These are phyloP conservation scores for Haplosporangium sp. DNA, from an alignment of 371 early-diverging fungal species.

Conservation along the genomic window DNA sequence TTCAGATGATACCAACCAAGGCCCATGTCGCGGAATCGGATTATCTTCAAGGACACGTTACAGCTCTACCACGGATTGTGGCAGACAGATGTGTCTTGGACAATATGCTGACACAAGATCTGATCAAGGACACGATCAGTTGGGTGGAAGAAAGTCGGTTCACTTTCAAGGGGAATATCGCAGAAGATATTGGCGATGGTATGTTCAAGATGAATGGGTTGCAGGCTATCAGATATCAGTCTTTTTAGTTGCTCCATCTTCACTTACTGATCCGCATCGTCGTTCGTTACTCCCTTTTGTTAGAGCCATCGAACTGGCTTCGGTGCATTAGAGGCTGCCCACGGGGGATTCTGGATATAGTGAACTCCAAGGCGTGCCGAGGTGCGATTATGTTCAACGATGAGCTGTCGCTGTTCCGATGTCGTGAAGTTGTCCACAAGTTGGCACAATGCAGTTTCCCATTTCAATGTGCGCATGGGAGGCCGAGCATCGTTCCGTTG, in stretches of 20 bases:
- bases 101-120: conserved; percentile 58
- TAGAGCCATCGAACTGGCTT: conserved; percentile 35
- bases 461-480: conserved; percentile 78
- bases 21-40: conserved; percentile 11
- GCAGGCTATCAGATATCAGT: neutral
- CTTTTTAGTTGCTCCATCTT: neutral
- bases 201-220: neutral
- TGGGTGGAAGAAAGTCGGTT: conserved; percentile 26
- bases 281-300: too few species aligned
- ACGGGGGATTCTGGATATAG: conserved; percentile 69
- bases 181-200: neutral
- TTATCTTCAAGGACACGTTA: conserved; percentile 47
- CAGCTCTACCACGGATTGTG: conserved; percentile 65
- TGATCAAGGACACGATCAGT: conserved; percentile 55
- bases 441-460: conserved; percentile 69
- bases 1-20: neutral
- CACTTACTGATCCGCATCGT: neutral
- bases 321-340: conserved; percentile 64
- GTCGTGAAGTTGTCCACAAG: conserved; percentile 62
- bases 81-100: conserved; percentile 71
- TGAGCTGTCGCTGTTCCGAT: conserved; percentile 59
- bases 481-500: conserved; percentile 42
- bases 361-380: conserved; percentile 83
- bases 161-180: neutral
- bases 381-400: conserved; percentile 88